Conservation (phyloP, 2,329 filamentous ascomycete species). For the Ophiocordyceps polyrhachis-furcata region DNA sequence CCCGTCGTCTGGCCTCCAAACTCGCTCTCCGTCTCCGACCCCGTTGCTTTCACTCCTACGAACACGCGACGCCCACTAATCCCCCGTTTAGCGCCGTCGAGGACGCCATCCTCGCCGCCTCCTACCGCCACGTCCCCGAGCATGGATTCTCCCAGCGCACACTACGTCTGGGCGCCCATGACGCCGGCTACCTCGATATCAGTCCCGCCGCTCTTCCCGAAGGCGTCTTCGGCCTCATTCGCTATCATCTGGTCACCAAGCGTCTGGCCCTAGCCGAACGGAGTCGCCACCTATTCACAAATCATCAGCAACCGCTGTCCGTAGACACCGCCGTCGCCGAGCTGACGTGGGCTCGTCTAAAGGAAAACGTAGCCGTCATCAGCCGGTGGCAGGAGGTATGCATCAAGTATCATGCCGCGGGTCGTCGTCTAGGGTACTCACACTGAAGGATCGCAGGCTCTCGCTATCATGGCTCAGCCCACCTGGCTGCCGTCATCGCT, state of each 20-base stretch:
- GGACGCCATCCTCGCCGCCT: slow-evolving; percentile 60
- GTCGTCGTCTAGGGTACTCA: neutral
- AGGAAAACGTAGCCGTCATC: slow-evolving; percentile 54
- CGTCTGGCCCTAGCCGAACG: slow-evolving; percentile 36
- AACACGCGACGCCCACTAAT: slow-evolving; percentile 37
- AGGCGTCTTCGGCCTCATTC: slow-evolving; percentile 65
- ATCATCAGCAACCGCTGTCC: slow-evolving; percentile 12
- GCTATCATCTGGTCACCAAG: slow-evolving; percentile 54
- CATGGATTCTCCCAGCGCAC: slow-evolving; percentile 66
- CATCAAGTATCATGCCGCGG: neutral
- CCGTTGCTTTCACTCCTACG: slow-evolving; percentile 50
- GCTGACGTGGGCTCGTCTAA: slow-evolving; percentile 58
- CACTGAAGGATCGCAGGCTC: slow-evolving; percentile 34
- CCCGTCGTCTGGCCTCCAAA: neutral
- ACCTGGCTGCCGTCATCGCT: slow-evolving; percentile 58
- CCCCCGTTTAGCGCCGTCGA: slow-evolving; percentile 54
- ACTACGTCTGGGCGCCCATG: slow-evolving; percentile 59
- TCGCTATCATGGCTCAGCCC: slow-evolving; percentile 79
- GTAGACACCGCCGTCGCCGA: slow-evolving; percentile 47
- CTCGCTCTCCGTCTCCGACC: neutral
- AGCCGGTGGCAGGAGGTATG: slow-evolving; percentile 47
- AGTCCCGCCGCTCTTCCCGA: slow-evolving; percentile 66
- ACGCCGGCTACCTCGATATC: slow-evolving; percentile 73
- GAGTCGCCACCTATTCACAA: slow-evolving; percentile 19
- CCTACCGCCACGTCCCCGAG: slow-evolving; percentile 57